Evolutionary conservation across 345 rosid species (phyloP), one percentile per base, ranked within the genome.

Genomic region (Raphanus sativus): DNA sequence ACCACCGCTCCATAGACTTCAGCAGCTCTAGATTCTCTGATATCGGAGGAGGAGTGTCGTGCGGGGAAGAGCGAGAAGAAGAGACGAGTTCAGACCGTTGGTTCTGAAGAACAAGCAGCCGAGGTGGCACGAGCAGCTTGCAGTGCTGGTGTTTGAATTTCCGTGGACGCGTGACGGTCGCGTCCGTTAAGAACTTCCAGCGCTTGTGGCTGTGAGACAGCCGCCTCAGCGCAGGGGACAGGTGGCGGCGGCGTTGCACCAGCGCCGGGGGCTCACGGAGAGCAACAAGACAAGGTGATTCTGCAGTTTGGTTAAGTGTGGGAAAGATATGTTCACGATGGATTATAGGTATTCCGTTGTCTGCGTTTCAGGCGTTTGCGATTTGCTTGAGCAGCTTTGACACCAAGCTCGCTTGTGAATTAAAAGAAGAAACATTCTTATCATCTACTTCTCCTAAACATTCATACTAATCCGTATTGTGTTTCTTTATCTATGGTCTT

Each of bases 351-450:
- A 92, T 63, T 63, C 98, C 98, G 2, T 81, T 94, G 13, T 94
- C 98, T 1, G 98, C 98, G 28, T 94, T 92, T 84, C 98, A 94
- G 76, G 97, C 97, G 1, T 94, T 94, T 74, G 97, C 98, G 0
- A 90, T 94, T 61, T 94, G 98, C 85, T 84, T 94, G 85, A 94
- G 98, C 90, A 92, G 98, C 97, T 94, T 94, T 77, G 98, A 94
- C 85, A 94, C 97, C 26, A 94, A 94, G 85, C 76, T 94, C 80
- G 98, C 98, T 55, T 94, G 98, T 94, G 98, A 94, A 91, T 94
- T n/a, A n/a, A 92, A 50, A 15, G 17, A 50, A 38, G 40, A 45
- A 45, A 71, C 58, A 45, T 9, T 70, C 8, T n/a, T n/a, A 65
- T 26, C 58, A 66, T 28, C 30, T 28, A 3, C 6, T 36, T 29